These are phyloP conservation scores for Brassica carinata DNA, from an alignment of 345 rosid genomes.

Conservation along the genomic window DNA sequence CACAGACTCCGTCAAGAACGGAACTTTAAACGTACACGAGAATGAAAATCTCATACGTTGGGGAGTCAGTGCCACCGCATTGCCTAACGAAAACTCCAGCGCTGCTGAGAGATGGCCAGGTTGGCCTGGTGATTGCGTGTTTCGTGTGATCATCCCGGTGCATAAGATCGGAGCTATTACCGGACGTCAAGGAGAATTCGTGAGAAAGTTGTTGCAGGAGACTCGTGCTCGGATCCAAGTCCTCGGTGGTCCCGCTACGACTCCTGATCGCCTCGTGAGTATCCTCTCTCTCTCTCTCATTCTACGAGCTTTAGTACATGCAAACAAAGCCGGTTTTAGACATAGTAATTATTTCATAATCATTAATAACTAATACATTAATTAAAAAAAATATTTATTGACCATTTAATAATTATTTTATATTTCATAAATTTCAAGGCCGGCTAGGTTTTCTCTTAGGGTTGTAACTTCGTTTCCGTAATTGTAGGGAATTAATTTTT, in stretches of 20 bases:
- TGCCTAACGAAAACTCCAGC: slow-evolving; percentile 2
- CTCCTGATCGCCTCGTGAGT: slow-evolving; percentile 74
- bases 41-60: background rate
- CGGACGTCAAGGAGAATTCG: slow-evolving; percentile 82
- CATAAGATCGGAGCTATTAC: slow-evolving; percentile 78
- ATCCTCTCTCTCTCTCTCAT: background rate
- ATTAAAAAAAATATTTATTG: background rate
- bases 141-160: slow-evolving; percentile 76
- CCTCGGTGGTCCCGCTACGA: slow-evolving; percentile 64
- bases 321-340: background rate
- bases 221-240: slow-evolving; percentile 83
- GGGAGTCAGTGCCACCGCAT: slow-evolving; percentile 8
- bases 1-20: slow-evolving; percentile 33
- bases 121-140: slow-evolving; percentile 90
- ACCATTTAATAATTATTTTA: background rate
- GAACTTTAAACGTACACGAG: slow-evolving; percentile 3
- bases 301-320: background rate
- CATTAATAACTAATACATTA: too few relatives aligned
- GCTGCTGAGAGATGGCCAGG: slow-evolving; percentile 71
- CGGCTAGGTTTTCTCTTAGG: background rate
- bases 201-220: slow-evolving; percentile 92
- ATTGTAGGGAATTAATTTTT: slow-evolving; percentile 13
- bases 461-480: background rate
- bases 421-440: too few relatives aligned
- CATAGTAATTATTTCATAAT: too few relatives aligned